phyloP scores from a whole-genome alignment of 768 basidiomycete species.

The Mycena leptocephala region DNA sequence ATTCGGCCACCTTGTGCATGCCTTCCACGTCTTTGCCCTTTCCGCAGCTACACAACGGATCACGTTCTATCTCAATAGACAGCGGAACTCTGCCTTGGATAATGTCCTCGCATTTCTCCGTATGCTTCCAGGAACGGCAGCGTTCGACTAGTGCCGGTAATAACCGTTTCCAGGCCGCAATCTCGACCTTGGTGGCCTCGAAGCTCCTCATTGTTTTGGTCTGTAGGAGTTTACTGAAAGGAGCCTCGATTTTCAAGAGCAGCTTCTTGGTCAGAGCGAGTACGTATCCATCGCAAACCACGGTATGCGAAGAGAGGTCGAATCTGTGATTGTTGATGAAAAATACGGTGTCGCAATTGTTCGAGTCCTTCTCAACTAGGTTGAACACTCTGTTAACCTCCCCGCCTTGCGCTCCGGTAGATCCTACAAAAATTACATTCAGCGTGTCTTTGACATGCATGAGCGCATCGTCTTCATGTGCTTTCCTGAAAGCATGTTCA shows the following conservation, averaged over 20 bases:
- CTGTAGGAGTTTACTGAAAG: conserved; percentile 23
- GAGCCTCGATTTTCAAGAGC: conserved; percentile 30
- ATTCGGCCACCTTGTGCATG: conserved; percentile 51
- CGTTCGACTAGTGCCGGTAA: conserved; percentile 68
- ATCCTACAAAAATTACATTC: conserved; percentile 43
- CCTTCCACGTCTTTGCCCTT: conserved; percentile 61
- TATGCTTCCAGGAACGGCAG: conserved; percentile 69
- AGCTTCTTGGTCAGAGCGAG: conserved; percentile 52
- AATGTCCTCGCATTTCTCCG: conserved; percentile 64
- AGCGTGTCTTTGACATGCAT: conserved; percentile 52
- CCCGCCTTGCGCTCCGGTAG: conserved; percentile 41
- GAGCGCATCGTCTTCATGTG: conserved; percentile 54
- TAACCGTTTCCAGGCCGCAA: conserved; percentile 65
- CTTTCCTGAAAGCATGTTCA: conserved; percentile 48
- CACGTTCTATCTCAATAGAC: conserved; percentile 50
- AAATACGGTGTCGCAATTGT: conserved; percentile 56
- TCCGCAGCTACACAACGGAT: conserved; percentile 71
- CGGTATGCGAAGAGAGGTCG: conserved; percentile 65
- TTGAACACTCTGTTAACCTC: conserved; percentile 33
- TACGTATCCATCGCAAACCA: conserved; percentile 67
- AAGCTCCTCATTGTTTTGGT: conserved; percentile 30
- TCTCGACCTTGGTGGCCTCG: conserved; percentile 49
- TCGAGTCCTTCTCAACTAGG: conserved; percentile 39
- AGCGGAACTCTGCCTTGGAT: conserved; percentile 53
- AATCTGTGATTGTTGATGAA: conserved; percentile 64